Percentiles rank a stretch among this genome's conserved stretches.
These are phyloP conservation scores for Bacterosira constricta DNA, from an alignment of 108 stramenopile species.

Conservation along the genomic window DNA sequence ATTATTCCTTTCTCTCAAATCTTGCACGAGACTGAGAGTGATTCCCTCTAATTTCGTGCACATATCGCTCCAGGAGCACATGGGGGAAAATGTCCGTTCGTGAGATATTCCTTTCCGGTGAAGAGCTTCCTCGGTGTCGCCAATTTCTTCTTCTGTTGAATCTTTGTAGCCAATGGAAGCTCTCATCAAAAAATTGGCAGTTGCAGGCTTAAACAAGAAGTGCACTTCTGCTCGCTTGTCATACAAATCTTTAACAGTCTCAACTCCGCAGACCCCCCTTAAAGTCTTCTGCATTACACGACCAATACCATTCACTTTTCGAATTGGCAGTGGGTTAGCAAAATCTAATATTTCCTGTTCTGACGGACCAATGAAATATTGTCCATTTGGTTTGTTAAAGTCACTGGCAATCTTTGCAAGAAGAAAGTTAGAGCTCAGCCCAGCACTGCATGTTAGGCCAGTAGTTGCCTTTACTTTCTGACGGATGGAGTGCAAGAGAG, in stretches of 20 bases:
- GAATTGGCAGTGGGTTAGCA: conserved; percentile 63
- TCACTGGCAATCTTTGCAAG: conserved; percentile 96
- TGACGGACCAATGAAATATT: conserved; percentile 76
- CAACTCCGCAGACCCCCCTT: conserved; percentile 62
- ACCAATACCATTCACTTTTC: conserved; percentile 92
- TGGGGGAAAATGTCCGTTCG: conserved; percentile 89
- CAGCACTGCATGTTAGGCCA: conserved; percentile 93
- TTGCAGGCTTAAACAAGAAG: conserved; percentile 66
- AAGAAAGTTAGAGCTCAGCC: conserved; percentile 86
- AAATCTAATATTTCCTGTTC: conserved; percentile 69
- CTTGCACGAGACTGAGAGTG: conserved; percentile 55
- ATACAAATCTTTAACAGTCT: conserved; percentile 85
- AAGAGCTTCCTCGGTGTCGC: conserved; percentile 18
- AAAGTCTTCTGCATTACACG: conserved; percentile 61
- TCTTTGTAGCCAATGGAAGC: conserved; percentile 68
- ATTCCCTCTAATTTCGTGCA: conserved; percentile 69
- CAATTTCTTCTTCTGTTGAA: conserved; percentile 13
- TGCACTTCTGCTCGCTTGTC: conserved; percentile 65
- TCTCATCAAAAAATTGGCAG: conserved; percentile 71
- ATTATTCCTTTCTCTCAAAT: conserved; percentile 61
- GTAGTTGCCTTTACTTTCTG: conserved; percentile 64
- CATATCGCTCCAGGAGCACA: conserved; percentile 59
- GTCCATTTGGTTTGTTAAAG: conserved; percentile 96
- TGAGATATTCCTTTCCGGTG: conserved; percentile 86
- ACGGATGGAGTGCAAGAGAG: conserved; percentile 73